phyloP scores from a whole-genome alignment of 2,329 filamentous ascomycete genomes.

The Fusarium protoensiforme region DNA sequence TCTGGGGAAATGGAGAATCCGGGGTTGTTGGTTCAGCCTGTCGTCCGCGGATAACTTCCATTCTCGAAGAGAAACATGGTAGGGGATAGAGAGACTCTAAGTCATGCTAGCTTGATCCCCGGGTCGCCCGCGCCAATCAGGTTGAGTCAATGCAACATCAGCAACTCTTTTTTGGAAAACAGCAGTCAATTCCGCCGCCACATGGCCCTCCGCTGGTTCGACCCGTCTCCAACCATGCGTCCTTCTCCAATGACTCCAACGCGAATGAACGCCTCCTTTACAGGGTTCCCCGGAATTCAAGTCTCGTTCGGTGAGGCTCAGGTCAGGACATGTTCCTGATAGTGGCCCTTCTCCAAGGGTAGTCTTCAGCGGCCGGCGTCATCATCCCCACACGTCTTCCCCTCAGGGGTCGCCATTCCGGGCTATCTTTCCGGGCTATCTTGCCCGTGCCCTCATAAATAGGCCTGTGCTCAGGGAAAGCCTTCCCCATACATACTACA shows the following conservation, averaged over 20 bases:
- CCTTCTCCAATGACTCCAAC: not conserved
- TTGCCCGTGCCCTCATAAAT: not conserved
- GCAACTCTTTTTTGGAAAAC: not conserved
- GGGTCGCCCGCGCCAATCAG: not conserved
- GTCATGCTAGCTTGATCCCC: not conserved
- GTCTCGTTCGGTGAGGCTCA: not conserved
- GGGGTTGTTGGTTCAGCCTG: not conserved
- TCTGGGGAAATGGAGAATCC: constrained; percentile 3
- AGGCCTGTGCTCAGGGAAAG: not conserved
- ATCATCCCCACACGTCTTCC: not conserved
- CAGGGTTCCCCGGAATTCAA: not conserved
- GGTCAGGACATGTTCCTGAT: not conserved
- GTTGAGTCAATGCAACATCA: not conserved
- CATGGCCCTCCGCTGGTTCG: not conserved
- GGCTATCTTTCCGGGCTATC: not conserved
- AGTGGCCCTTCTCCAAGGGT: not conserved
- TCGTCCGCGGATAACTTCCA: not conserved
- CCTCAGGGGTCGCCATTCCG: not conserved
- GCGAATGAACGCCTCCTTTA: not conserved
- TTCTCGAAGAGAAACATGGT: not conserved
- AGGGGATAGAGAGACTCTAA: not conserved
- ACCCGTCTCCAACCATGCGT: not conserved
- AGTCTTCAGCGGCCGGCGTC: not conserved
- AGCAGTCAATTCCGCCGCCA: not conserved
- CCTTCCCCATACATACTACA: not conserved